Conservation (phyloP, 164 flowering plant genomes). For the Buxus sempervirens region DNA sequence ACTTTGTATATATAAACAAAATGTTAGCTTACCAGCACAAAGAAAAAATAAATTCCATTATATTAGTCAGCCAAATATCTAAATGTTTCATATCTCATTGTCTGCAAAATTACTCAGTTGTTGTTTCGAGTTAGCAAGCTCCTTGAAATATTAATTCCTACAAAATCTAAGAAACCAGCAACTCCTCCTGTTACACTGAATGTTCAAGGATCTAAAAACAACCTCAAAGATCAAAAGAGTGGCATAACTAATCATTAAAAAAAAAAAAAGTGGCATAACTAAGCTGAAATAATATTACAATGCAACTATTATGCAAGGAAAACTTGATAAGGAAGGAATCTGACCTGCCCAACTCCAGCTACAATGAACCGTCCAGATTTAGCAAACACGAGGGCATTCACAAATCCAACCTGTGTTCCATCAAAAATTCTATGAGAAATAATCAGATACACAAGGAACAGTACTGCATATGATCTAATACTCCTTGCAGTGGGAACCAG, state of each 20-base stretch:
- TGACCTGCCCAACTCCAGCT: constrained; percentile 94
- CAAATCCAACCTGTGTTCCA: constrained; percentile 69
- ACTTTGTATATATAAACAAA: no score
- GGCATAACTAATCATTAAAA: background rate
- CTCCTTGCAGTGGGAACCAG: background rate
- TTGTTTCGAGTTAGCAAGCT: background rate
- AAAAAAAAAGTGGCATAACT: background rate
- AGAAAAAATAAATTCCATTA: background rate
- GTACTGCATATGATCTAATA: background rate
- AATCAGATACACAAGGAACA: background rate
- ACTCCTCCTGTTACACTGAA: background rate
- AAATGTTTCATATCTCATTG: background rate
- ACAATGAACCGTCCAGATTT: constrained; percentile 79
- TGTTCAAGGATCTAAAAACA: background rate
- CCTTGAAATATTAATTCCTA: no score
- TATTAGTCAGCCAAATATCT: background rate
- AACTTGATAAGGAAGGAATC: background rate
- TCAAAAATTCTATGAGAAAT: background rate
- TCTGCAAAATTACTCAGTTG: background rate
- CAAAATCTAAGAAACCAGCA: background rate
- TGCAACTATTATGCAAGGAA: background rate
- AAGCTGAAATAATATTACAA: background rate
- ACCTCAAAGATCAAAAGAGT: no score
- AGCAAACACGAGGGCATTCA: constrained; percentile 81
- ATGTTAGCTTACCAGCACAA: background rate